Conservation (phyloP, 495 filamentous ascomycete genomes). For the Penicillium subrubescens region DNA sequence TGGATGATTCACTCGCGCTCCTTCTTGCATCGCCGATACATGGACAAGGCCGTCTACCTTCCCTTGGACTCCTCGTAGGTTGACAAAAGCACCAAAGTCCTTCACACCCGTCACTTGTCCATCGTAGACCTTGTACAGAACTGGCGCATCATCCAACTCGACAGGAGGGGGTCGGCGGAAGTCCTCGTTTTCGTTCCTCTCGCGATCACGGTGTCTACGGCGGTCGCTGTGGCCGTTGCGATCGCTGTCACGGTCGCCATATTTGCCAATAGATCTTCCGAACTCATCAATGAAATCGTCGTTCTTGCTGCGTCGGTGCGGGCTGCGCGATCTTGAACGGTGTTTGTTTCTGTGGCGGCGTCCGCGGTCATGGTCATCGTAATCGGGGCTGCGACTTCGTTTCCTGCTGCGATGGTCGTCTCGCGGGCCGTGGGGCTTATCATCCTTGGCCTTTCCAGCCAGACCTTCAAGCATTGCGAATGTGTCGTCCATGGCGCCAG, state of each 20-base stretch:
- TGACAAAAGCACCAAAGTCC: constrained; percentile 95
- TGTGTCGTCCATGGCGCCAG: constrained; percentile 86
- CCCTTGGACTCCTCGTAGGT: constrained; percentile 79
- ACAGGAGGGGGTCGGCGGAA: constrained; percentile 72
- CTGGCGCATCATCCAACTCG: constrained; percentile 79
- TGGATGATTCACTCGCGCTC: constrained; percentile 86
- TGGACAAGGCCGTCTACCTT: constrained; percentile 95
- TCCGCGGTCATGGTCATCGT: constrained; percentile 58
- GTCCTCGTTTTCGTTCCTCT: constrained; percentile 56
- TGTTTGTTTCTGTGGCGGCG: constrained; percentile 54
- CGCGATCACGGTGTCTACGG: constrained; percentile 41
- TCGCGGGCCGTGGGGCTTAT: constrained; percentile 33
- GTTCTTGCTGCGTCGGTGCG: constrained; percentile 46
- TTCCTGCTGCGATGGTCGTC: constrained; percentile 57
- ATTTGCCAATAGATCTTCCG: constrained; percentile 50
- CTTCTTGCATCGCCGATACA: constrained; percentile 90
- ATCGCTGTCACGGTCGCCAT: constrained; percentile 43
- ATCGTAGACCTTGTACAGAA: constrained; percentile 86
- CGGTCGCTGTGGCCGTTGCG: constrained; percentile 45
- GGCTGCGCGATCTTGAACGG: constrained; percentile 56
- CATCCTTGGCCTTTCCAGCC: constrained; percentile 64
- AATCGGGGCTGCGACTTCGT: constrained; percentile 71
- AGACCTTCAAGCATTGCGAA: constrained; percentile 87
- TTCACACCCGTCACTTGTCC: constrained; percentile 89
- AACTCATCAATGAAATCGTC: constrained; percentile 67